Evolutionary conservation across 345 rosid genomes (phyloP).

Genomic region (Salix purpurea): DNA sequence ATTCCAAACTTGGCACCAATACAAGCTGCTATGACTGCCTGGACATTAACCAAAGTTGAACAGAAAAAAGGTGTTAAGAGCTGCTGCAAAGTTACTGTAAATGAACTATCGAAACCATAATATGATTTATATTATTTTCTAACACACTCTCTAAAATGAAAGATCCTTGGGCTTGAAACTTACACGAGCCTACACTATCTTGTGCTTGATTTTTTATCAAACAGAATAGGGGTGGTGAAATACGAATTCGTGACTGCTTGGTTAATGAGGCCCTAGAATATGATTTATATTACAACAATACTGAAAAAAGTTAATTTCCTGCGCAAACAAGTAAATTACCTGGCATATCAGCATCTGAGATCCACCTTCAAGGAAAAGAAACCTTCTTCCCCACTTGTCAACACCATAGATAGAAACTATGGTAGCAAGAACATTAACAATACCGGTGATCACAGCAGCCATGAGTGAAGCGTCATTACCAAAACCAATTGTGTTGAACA

Average conservation of each 20-base stretch:
- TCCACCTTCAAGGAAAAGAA: slow-evolving; percentile 82
- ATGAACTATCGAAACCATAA: no score
- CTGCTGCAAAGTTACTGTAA: no score
- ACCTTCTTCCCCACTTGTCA: slow-evolving; percentile 82
- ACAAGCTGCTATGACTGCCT: slow-evolving; percentile 57
- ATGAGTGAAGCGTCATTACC: slow-evolving; percentile 59
- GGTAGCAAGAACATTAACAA: slow-evolving; percentile 61
- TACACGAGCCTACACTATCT: no score
- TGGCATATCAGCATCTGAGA: slow-evolving; percentile 80
- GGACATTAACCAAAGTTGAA: not conserved
- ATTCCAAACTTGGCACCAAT: slow-evolving; percentile 82
- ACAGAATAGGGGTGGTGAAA: no score
- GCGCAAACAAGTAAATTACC: slow-evolving; percentile 30
- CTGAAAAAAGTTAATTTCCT: not conserved
- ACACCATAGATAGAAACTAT: slow-evolving; percentile 71
- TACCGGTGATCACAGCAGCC: slow-evolving; percentile 78
- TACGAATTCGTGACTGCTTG: no score
- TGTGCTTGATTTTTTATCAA: no score
- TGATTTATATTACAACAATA: not conserved
- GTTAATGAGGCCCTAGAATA: no score
- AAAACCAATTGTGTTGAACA: slow-evolving; percentile 77
- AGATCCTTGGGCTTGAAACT: no score
- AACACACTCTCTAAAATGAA: fast-evolving
- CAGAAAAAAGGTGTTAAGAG: not conserved
- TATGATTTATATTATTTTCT: no score